Evolutionary conservation across 805 yeast genomes (phyloP).

Genomic region (Metschnikowia corniflorae): DNA sequence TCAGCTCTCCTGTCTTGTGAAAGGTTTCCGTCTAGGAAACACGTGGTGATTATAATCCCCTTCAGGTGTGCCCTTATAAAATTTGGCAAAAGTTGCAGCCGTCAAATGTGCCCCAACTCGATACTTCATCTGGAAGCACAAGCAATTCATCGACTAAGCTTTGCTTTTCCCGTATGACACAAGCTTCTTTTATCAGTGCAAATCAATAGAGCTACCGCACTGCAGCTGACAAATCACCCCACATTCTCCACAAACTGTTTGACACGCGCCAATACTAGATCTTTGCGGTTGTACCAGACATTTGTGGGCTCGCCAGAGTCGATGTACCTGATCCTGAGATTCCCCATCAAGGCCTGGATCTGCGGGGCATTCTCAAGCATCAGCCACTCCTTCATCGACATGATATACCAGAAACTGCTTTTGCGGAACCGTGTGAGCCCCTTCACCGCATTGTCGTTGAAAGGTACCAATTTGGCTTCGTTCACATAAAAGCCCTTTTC

Average conservation of each 20-base stretch:
- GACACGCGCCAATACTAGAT: slow-evolving; percentile 23
- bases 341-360: slow-evolving; percentile 24
- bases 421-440: slow-evolving; percentile 66
- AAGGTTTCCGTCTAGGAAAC: too few relatives aligned
- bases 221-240: too few relatives aligned
- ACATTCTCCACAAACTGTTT: slow-evolving; percentile 2
- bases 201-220: too few relatives aligned
- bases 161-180: too few relatives aligned
- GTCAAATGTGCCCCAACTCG: too few relatives aligned
- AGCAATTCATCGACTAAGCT: too few relatives aligned
- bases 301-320: slow-evolving; percentile 13
- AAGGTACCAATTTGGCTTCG: slow-evolving; percentile 31
- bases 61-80: too few relatives aligned
- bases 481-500: slow-evolving; percentile 35
- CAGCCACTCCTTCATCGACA: slow-evolving; percentile 71
- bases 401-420: slow-evolving; percentile 69
- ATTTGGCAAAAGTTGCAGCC: too few relatives aligned
- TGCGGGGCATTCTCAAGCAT: slow-evolving; percentile 26
- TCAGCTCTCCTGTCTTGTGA: too few relatives aligned
- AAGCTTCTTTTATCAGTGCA: too few relatives aligned
- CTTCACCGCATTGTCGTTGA: slow-evolving; percentile 38
- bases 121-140: too few relatives aligned
- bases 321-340: slow-evolving; percentile 24
- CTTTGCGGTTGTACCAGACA: slow-evolving; percentile 35
- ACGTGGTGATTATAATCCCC: too few relatives aligned